phyloP scores from a whole-genome alignment of 2,329 filamentous ascomycete species.

The Sordariomycetes sp. region DNA sequence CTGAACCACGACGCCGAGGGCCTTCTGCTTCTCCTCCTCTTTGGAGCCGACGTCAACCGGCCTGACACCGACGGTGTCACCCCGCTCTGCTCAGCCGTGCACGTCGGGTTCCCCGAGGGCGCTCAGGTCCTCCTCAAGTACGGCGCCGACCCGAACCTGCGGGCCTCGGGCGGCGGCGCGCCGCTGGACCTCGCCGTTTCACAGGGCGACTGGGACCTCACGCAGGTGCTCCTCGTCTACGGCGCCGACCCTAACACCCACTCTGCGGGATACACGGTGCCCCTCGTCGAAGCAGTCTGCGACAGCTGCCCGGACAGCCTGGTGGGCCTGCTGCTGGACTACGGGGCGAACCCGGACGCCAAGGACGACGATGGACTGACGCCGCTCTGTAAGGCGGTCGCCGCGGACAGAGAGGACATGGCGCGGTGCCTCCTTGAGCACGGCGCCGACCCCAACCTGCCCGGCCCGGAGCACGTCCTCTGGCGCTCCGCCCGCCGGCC shows the following conservation, averaged over 20 bases:
- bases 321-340: slow-evolving; percentile 48
- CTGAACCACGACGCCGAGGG: slow-evolving; percentile 38
- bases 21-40: slow-evolving; percentile 43
- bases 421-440: slow-evolving; percentile 39
- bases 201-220: slow-evolving; percentile 42
- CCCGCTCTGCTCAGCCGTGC: slow-evolving; percentile 39
- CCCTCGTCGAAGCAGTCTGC: slow-evolving; percentile 49
- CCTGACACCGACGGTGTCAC: slow-evolving; percentile 35
- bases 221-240: slow-evolving; percentile 50
- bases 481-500: slow-evolving; percentile 54
- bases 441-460: slow-evolving; percentile 56
- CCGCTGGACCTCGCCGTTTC: slow-evolving; percentile 40
- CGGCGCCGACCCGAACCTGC: slow-evolving; percentile 46
- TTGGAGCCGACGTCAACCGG: slow-evolving; percentile 45
- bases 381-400: slow-evolving; percentile 52
- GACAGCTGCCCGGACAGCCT: slow-evolving; percentile 43
- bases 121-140: slow-evolving; percentile 54
- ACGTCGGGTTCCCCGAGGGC: slow-evolving; percentile 42
- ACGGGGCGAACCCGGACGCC: slow-evolving; percentile 45
- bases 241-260: slow-evolving; percentile 45
- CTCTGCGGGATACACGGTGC: slow-evolving; percentile 46
- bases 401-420: slow-evolving; percentile 35
- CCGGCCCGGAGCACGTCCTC: slow-evolving; percentile 58
- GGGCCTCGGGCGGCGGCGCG: slow-evolving; percentile 37
- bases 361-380: slow-evolving; percentile 54